These are phyloP conservation scores for Miamiensis avidus DNA, from an alignment of 169 alveolate species.

Conservation along the genomic window DNA sequence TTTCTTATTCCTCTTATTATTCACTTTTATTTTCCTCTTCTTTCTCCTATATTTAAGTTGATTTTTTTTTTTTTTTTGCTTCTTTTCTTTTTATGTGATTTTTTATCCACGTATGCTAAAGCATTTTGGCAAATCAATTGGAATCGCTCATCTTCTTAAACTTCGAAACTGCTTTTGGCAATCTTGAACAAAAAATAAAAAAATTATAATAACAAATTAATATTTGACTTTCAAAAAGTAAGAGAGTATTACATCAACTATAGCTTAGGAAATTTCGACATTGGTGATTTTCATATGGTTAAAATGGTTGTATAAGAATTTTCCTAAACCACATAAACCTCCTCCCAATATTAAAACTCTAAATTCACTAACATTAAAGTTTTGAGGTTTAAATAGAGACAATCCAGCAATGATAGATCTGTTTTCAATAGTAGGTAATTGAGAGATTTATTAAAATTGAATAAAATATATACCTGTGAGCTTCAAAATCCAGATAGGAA, in stretches of 20 bases:
- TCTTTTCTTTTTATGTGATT: neutral
- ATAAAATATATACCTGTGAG: conserved; percentile 26
- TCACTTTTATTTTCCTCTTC: neutral
- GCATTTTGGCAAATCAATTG: conserved; percentile 29
- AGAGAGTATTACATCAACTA: conserved; percentile 1
- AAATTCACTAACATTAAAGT: conserved; percentile 8
- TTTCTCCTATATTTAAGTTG: neutral
- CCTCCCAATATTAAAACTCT: conserved; percentile 37
- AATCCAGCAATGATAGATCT: conserved; percentile 47
- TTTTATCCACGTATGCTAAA: conserved; percentile 27
- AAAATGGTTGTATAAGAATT: conserved; percentile 30
- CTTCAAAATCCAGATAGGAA: conserved; percentile 44
- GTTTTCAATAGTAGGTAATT: neutral
- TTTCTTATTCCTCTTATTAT: neutral
- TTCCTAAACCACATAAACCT: conserved; percentile 43
- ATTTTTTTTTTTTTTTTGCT: neutral
- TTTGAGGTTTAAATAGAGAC: conserved; percentile 22
- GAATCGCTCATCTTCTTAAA: conserved; percentile 18
- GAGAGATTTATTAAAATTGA: no score
- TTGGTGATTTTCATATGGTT: conserved; percentile 20
- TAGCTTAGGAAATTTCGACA: conserved; percentile 40
- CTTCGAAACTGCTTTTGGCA: conserved; percentile 35
- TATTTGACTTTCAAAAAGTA: no score
- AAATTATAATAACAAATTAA: no score
- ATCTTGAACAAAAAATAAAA: neutral